Evolutionary conservation across 495 filamentous ascomycete genomes (phyloP).

Genomic region (Pseudoneurospora amorphoporcata): DNA sequence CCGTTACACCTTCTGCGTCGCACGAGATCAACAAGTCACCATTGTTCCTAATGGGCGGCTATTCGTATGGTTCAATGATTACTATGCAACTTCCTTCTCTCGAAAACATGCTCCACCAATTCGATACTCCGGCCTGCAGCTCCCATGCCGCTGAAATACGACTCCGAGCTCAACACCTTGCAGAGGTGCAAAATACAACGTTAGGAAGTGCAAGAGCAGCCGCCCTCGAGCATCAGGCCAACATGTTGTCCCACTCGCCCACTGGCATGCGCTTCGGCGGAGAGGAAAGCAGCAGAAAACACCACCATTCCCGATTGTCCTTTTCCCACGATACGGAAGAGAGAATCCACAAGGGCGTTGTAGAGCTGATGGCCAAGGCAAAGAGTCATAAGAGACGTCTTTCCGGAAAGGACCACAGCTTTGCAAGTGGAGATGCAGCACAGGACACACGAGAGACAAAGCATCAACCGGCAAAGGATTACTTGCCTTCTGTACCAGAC

Average conservation of each 20-base stretch:
- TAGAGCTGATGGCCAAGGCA: slow-evolving; percentile 27
- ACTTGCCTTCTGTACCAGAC: slow-evolving; percentile 14
- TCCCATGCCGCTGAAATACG: slow-evolving; percentile 55
- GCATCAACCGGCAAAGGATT: slow-evolving; percentile 11
- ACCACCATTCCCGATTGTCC: slow-evolving; percentile 18
- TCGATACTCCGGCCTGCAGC: slow-evolving; percentile 39
- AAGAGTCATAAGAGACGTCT: slow-evolving; percentile 16
- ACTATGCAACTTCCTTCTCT: slow-evolving; percentile 58
- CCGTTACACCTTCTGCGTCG: background rate
- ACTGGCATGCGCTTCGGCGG: slow-evolving; percentile 31
- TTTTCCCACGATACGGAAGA: slow-evolving; percentile 25
- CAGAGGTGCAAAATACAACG: slow-evolving; percentile 40
- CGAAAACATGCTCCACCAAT: slow-evolving; percentile 45
- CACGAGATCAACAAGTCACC: slow-evolving; percentile 4
- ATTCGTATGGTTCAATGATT: slow-evolving; percentile 86
- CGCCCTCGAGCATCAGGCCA: slow-evolving; percentile 9
- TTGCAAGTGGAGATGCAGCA: background rate
- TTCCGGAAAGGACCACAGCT: background rate
- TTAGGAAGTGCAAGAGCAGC: slow-evolving; percentile 17
- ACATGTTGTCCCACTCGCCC: slow-evolving; percentile 18
- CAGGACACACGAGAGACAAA: slow-evolving; percentile 2
- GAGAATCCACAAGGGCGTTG: slow-evolving; percentile 29
- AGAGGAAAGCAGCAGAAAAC: slow-evolving; percentile 24
- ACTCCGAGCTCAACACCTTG: slow-evolving; percentile 52
- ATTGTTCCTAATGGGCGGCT: slow-evolving; percentile 60